Percentiles rank a stretch among this genome's conserved stretches.
Conservation (phyloP, 176 grass and related monocot genomes). For the Carex kokanica region DNA sequence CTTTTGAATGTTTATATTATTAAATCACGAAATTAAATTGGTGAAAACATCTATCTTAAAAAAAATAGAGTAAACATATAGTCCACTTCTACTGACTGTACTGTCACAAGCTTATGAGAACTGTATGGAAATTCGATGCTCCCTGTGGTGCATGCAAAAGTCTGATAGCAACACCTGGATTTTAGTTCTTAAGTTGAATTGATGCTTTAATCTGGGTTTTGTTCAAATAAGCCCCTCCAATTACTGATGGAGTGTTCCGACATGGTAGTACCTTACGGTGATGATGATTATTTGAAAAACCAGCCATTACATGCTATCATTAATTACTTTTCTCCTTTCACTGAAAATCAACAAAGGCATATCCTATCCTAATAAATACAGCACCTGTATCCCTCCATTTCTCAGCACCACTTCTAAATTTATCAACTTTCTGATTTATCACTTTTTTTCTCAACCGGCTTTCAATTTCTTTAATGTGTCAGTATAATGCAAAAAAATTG, state of each 20-base stretch:
- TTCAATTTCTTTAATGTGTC: neutral
- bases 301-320: neutral
- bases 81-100: neutral
- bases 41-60: neutral
- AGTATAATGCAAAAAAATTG: neutral
- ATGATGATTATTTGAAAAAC: neutral
- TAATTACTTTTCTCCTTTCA: neutral
- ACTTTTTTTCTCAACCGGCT: neutral
- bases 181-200: neutral
- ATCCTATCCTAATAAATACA: neutral
- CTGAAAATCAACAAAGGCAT: neutral
- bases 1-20: neutral
- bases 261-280: neutral
- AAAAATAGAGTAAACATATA: neutral
- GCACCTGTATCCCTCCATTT: neutral
- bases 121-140: neutral
- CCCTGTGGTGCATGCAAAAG: neutral
- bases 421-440: neutral
- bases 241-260: neutral
- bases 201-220: neutral
- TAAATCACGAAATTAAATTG: neutral
- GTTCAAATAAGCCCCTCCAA: neutral
- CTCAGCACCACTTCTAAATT: neutral
- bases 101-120: neutral
- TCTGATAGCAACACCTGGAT: no score